Conservation (phyloP, 345 rosid species). For the Brassica juncea region DNA sequence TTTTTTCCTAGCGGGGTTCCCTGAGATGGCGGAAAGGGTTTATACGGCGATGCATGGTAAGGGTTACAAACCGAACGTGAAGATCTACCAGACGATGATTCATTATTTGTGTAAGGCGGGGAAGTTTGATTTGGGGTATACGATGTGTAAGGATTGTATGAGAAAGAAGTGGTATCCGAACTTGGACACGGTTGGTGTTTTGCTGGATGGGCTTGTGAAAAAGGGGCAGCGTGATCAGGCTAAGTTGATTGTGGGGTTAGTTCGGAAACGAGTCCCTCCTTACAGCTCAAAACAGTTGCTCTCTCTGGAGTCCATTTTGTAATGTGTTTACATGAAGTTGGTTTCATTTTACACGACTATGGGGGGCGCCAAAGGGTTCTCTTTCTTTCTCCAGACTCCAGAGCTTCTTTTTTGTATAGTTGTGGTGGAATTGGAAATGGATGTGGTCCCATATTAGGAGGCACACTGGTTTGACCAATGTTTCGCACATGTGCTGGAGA, state of each 20-base stretch:
- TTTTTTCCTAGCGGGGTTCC: conserved; percentile 62
- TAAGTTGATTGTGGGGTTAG: conserved; percentile 49
- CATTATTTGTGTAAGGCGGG: conserved; percentile 73
- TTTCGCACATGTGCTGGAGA: neutral
- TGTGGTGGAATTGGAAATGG: conserved; percentile 26
- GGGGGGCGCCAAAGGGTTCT: conserved; percentile 21
- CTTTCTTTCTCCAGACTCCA: conserved; percentile 18
- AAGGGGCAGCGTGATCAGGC: conserved; percentile 55
- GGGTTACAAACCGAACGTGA: conserved; percentile 55
- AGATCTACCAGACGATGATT: conserved; percentile 79
- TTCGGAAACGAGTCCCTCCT: conserved; percentile 54
- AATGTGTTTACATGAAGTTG: conserved; percentile 17
- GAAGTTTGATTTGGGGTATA: conserved; percentile 61
- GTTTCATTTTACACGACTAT: conserved; percentile 15
- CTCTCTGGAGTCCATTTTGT: conserved; percentile 44
- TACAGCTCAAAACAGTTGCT: conserved; percentile 53
- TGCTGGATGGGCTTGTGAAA: conserved; percentile 59
- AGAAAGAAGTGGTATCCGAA: conserved; percentile 61
- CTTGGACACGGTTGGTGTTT: conserved; percentile 53
- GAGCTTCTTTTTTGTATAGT: conserved; percentile 23
- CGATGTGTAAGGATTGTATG: conserved; percentile 77
- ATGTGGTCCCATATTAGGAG: conserved; percentile 7
- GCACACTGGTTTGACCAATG: conserved; percentile 4
- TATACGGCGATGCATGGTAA: conserved; percentile 59
- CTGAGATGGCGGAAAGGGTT: conserved; percentile 76